Percentiles rank a stretch among this genome's conserved stretches.
Evolutionary conservation across 164 flowering plant genomes (phyloP).

Genomic region (Umbellularia californica): DNA sequence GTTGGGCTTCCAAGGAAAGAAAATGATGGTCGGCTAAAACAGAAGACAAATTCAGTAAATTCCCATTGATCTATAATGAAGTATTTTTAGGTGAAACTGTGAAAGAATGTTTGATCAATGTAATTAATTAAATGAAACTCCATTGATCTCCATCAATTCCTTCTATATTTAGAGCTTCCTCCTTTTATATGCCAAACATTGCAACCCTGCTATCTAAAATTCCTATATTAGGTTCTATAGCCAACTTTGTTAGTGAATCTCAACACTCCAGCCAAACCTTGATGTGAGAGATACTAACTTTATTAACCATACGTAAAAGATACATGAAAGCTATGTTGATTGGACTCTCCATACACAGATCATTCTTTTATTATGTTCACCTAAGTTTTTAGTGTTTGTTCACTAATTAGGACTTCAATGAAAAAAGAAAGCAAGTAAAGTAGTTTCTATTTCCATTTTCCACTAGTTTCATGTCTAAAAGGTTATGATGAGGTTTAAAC

Average conservation of each 20-base stretch:
- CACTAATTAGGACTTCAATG: not conserved
- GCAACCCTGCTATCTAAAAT: no score
- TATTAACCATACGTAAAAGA: not conserved
- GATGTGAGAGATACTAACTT: not conserved
- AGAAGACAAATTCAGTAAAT: no score
- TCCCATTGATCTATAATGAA: no score
- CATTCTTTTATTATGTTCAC: not conserved
- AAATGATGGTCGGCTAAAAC: no score
- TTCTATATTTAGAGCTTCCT: no score
- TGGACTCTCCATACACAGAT: not conserved
- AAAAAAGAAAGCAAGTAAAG: not conserved
- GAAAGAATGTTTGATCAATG: no score
- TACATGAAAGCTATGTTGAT: not conserved
- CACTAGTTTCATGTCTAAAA: not conserved
- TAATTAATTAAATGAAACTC: no score
- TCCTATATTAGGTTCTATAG: not conserved
- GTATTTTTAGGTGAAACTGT: no score
- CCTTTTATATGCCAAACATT: no score
- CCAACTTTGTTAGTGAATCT: not conserved
- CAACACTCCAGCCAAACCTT: not conserved
- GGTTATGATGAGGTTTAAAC: not conserved
- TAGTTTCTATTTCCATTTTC: not conserved
- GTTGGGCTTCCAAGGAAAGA: no score
- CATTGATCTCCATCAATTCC: no score
- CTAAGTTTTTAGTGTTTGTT: not conserved